These are phyloP conservation scores for Punctularia strigosozonata DNA, from an alignment of 768 basidiomycete species.

Conservation along the genomic window DNA sequence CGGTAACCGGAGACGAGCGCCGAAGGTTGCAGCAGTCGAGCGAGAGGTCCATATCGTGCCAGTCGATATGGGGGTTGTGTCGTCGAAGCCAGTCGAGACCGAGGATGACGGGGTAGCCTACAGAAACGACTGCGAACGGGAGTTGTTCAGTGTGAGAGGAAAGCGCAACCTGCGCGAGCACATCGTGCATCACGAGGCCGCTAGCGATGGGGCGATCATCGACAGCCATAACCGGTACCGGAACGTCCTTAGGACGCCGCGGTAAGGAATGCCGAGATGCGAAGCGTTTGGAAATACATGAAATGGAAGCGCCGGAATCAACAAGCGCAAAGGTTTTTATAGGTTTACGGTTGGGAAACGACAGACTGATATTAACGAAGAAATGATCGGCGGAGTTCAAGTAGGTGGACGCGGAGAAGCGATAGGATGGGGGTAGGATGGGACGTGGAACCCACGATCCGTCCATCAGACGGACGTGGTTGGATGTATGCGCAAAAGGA, in stretches of 20 bases:
- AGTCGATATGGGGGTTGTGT: constrained; percentile 12
- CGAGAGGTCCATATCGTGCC: constrained; percentile 14
- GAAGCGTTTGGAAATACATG: constrained; percentile 25
- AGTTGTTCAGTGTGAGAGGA: constrained; percentile 18
- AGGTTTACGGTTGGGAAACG: constrained; percentile 19
- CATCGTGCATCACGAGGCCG: constrained; percentile 27
- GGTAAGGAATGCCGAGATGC: constrained; percentile 21
- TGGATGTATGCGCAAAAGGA: too few species aligned
- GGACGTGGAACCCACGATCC: too few species aligned
- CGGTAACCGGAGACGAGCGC: constrained; percentile 10
- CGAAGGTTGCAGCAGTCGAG: constrained; percentile 11
- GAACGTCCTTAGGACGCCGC: constrained; percentile 16
- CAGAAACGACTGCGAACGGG: constrained; percentile 19
- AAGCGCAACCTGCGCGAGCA: constrained; percentile 18
- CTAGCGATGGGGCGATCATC: constrained; percentile 27
- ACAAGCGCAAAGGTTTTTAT: constrained; percentile 24
- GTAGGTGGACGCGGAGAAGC: constrained; percentile 5
- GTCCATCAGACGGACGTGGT: too few species aligned
- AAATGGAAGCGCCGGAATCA: constrained; percentile 24
- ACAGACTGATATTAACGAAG: constrained; percentile 12
- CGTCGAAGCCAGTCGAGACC: constrained; percentile 10
- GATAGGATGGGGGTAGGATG: constrained; percentile 6
- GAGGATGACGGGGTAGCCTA: constrained; percentile 16
- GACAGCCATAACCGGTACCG: constrained; percentile 23
- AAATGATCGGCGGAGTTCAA: constrained; percentile 12